Percentiles rank a stretch among this genome's conserved stretches.
Evolutionary conservation across 1,284 basidiomycete genomes (phyloP).

Genomic region (Microbotryum silenes-acaulis): DNA sequence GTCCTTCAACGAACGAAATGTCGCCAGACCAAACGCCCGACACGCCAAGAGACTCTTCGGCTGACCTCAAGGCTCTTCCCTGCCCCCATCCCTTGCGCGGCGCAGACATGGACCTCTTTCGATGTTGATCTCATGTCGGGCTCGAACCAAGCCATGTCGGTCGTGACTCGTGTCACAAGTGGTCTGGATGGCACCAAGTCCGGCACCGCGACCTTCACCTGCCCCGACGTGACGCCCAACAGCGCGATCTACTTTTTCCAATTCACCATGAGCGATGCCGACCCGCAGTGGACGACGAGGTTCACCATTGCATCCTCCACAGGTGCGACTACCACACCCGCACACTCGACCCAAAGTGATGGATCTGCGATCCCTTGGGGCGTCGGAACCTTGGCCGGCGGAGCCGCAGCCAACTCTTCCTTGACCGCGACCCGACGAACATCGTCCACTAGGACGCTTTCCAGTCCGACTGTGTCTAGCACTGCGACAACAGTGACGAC

Average conservation of each 20-base stretch:
- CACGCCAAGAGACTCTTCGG: too few relatives aligned
- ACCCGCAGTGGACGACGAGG: conserved; percentile 65
- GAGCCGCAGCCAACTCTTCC: too few relatives aligned
- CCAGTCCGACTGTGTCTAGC: too few relatives aligned
- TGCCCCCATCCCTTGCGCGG: too few relatives aligned
- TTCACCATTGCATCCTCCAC: conserved; percentile 61
- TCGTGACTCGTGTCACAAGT: conserved; percentile 10
- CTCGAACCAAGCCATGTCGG: conserved; percentile 58
- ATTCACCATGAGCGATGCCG: conserved; percentile 25
- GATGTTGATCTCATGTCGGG: conserved; percentile 67
- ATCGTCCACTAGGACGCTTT: too few relatives aligned
- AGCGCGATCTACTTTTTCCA: conserved; percentile 70
- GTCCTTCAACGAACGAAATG: too few relatives aligned
- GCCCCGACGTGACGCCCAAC: conserved; percentile 65
- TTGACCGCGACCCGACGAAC: too few relatives aligned
- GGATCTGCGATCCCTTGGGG: conserved; percentile 60
- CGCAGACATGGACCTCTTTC: conserved; percentile 12
- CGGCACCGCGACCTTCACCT: conserved; percentile 50
- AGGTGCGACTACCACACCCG: conserved; percentile 38
- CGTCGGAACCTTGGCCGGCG: conserved; percentile 52
- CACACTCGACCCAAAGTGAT: conserved; percentile 50
- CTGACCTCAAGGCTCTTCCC: too few relatives aligned
- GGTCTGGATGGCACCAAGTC: conserved; percentile 50
- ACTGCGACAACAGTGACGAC: too few relatives aligned
- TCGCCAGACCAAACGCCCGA: too few relatives aligned